Conservation (phyloP, 2,329 filamentous ascomycete species). For the Pseudopyrenochaeta lycopersici region DNA sequence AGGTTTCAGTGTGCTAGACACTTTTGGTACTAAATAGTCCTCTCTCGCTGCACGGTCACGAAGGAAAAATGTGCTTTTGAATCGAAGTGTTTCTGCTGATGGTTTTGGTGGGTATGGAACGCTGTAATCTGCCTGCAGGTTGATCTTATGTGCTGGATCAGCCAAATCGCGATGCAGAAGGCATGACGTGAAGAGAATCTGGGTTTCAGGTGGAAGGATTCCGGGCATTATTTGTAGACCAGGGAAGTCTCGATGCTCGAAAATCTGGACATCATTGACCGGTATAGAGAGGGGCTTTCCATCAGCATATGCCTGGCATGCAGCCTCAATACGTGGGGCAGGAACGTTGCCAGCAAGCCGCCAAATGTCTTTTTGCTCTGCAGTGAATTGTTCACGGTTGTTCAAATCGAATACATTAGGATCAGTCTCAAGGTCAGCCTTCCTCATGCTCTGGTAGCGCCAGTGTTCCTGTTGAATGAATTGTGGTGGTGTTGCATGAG, state of each 20-base stretch:
- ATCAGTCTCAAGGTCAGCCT: slow-evolving; percentile 60
- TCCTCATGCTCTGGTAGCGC: slow-evolving; percentile 68
- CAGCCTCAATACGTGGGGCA: slow-evolving; percentile 37
- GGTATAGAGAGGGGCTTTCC: slow-evolving; percentile 28
- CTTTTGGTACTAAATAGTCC: slow-evolving; percentile 64
- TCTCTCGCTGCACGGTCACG: slow-evolving; percentile 37
- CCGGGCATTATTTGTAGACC: slow-evolving; percentile 79
- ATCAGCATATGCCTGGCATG: slow-evolving; percentile 43
- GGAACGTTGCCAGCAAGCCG: slow-evolving; percentile 36
- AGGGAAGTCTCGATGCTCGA: slow-evolving; percentile 49
- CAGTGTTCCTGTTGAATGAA: slow-evolving; percentile 48
- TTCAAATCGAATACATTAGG: slow-evolving; percentile 54
- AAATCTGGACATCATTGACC: slow-evolving; percentile 40
- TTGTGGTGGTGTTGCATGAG: slow-evolving; percentile 46
- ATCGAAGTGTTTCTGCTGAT: slow-evolving; percentile 44
- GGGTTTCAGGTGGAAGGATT: slow-evolving; percentile 75
- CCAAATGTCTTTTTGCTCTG: slow-evolving; percentile 43
- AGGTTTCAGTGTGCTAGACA: slow-evolving; percentile 75
- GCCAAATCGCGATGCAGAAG: slow-evolving; percentile 82
- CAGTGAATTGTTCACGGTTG: slow-evolving; percentile 38
- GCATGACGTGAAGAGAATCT: slow-evolving; percentile 74
- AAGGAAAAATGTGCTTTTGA: slow-evolving; percentile 44
- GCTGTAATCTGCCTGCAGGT: slow-evolving; percentile 82
- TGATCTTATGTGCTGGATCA: slow-evolving; percentile 80
- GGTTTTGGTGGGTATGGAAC: slow-evolving; percentile 65